Evolutionary conservation across 306 rosid species (phyloP).

Genomic region (Lagenaria siceraria): DNA sequence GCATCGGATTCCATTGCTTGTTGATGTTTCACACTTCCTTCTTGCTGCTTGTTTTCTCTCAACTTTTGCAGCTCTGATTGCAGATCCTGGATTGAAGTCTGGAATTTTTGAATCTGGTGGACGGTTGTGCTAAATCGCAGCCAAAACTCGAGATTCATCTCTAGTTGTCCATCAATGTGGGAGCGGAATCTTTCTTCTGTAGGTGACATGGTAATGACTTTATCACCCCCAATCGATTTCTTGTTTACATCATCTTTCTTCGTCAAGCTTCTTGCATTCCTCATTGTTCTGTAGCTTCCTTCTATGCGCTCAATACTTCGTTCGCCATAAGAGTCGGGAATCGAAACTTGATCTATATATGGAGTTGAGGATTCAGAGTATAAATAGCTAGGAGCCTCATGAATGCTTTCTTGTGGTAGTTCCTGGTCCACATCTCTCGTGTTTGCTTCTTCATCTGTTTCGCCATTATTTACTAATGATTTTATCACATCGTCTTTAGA

Average conservation of each 20-base stretch:
- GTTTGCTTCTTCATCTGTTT: conserved; percentile 12
- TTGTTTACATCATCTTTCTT: conserved; percentile 7
- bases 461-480: conserved; percentile 23
- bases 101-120: conserved; percentile 78
- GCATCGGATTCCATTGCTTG: conserved; percentile 30
- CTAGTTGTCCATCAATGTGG: conserved; percentile 47
- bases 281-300: conserved; percentile 7
- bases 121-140: conserved; percentile 70
- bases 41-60: conserved; percentile 21
- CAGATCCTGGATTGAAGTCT: conserved; percentile 52
- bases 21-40: conserved; percentile 19
- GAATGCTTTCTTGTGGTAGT: conserved; percentile 12
- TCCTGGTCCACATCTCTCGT: conserved; percentile 20
- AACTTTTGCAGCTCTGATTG: conserved; percentile 31
- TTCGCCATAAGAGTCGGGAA: conserved; percentile 13
- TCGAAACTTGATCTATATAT: conserved; percentile 10
- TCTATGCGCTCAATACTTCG: conserved; percentile 4
- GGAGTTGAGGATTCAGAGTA: conserved; percentile 18
- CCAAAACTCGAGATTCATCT: conserved; percentile 86
- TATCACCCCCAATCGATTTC: conserved; percentile 10
- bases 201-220: conserved; percentile 22
- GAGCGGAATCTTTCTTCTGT: conserved; percentile 49
- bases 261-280: not conserved
- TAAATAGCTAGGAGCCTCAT: conserved; percentile 16
- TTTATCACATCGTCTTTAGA: conserved; percentile 49